phyloP scores from a whole-genome alignment of 176 grass and related monocot species.

The Cocos nucifera region DNA sequence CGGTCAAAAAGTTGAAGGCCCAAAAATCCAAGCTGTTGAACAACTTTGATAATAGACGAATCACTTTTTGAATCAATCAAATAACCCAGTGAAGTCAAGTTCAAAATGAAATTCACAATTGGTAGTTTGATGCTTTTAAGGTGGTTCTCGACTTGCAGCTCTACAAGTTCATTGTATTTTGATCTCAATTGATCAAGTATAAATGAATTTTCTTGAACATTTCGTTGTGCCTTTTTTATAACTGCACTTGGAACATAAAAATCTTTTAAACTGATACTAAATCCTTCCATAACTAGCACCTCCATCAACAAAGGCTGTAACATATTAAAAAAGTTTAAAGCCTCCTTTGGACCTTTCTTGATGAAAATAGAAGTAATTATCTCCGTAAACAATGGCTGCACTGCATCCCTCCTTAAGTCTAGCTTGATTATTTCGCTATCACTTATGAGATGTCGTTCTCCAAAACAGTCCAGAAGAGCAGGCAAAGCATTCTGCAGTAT shows the following conservation, averaged over 20 bases:
- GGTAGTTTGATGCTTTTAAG: conserved; percentile 48
- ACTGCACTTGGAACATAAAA: conserved; percentile 52
- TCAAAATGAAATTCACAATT: conserved; percentile 48
- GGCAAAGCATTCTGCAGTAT: conserved; percentile 73
- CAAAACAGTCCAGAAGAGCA: conserved; percentile 38
- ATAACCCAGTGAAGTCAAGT: conserved; percentile 39
- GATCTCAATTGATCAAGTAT: conserved; percentile 46
- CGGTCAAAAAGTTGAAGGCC: conserved; percentile 69
- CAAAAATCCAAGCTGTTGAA: conserved; percentile 85
- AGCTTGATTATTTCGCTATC: conserved; percentile 45
- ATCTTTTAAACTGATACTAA: conserved; percentile 75
- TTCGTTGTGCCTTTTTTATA: conserved; percentile 38
- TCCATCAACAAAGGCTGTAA: conserved; percentile 89
- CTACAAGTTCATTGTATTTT: conserved; percentile 38
- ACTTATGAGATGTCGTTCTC: conserved; percentile 30
- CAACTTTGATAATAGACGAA: conserved; percentile 50
- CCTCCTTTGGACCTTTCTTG: conserved; percentile 52
- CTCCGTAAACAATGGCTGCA: conserved; percentile 46
- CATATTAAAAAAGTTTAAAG: conserved; percentile 58
- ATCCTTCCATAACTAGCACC: conserved; percentile 56
- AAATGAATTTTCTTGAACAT: conserved; percentile 42
- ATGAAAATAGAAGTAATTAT: conserved; percentile 48
- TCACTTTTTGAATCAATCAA: conserved; percentile 69
- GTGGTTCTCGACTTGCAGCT: conserved; percentile 59
- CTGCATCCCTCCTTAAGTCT: conserved; percentile 46